Percentiles rank a stretch among this genome's conserved stretches.
Evolutionary conservation across 805 yeast species (phyloP).

Genomic region (Myxozyma kluyveri): DNA sequence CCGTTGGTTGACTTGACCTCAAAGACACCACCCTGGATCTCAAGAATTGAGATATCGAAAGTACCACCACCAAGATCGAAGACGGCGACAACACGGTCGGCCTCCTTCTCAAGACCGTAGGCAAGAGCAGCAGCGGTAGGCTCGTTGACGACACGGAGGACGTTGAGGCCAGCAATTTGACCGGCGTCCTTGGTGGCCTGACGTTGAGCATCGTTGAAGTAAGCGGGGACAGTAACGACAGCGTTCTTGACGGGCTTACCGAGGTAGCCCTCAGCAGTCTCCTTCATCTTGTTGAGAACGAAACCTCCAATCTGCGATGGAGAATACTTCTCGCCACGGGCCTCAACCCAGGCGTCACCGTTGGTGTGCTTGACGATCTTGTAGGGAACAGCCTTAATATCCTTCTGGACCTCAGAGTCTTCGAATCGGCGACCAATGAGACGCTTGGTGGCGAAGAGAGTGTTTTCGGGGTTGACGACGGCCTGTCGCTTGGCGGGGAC

Average conservation of each 20-base stretch:
- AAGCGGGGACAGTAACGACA: constrained; percentile 87
- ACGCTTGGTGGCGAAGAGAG: constrained; percentile 92
- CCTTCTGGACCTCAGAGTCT: constrained; percentile 88
- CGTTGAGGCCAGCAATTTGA: constrained; percentile 91
- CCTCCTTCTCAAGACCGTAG: constrained; percentile 83
- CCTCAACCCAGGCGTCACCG: constrained; percentile 96
- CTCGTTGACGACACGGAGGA: constrained; percentile 84
- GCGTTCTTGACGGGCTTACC: constrained; percentile 87
- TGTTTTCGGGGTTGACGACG: constrained; percentile 89
- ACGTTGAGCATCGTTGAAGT: constrained; percentile 87
- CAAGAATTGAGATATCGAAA: constrained; percentile 92
- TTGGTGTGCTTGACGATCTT: constrained; percentile 83
- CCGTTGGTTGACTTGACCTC: constrained; percentile 98
- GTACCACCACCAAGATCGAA: constrained; percentile 99
- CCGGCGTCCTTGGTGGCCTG: constrained; percentile 97
- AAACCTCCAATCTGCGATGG: constrained; percentile 97
- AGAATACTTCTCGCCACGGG: constrained; percentile 81
- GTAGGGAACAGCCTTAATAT: constrained; percentile 83
- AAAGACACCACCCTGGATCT: constrained; percentile 95
- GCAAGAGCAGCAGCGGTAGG: constrained; percentile 95
- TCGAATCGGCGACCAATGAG: constrained; percentile 89
- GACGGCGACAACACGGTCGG: constrained; percentile 81
- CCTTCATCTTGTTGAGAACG: constrained; percentile 93
- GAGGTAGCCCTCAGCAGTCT: constrained; percentile 89
- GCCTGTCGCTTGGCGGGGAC: constrained; percentile 96